These are phyloP conservation scores for Centrapalus pauciflorus DNA, from an alignment of 129 eudicot genomes.

Conservation along the genomic window DNA sequence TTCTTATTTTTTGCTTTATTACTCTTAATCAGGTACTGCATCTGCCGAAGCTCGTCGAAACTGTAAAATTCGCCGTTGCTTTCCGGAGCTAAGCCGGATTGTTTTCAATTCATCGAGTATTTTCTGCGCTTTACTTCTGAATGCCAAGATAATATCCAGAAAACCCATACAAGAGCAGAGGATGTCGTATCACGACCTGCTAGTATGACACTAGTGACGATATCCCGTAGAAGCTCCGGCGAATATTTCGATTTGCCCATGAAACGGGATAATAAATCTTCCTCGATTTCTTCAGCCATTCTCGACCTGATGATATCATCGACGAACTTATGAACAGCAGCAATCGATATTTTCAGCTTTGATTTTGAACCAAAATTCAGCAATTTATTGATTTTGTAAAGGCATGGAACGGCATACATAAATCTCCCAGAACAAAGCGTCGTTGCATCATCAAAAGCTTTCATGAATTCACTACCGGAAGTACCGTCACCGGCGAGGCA, in stretches of 20 bases:
- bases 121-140: conserved; percentile 31
- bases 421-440: conserved; percentile 57
- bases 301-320: conserved; percentile 46
- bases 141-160: conserved; percentile 51
- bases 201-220: conserved; percentile 54
- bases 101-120: conserved; percentile 40
- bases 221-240: conserved; percentile 44
- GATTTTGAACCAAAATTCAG: conserved; percentile 54
- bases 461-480: conserved; percentile 49
- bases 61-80: conserved; percentile 12
- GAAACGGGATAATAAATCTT: conserved; percentile 70
- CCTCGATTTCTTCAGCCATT: conserved; percentile 24
- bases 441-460: conserved; percentile 74
- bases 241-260: conserved; percentile 35
- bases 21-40: conserved; percentile 72
- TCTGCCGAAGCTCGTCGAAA: conserved; percentile 54
- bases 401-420: conserved; percentile 30
- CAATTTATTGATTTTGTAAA: conserved; percentile 33
- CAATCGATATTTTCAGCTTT: conserved; percentile 34
- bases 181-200: conserved; percentile 87
- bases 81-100: conserved; percentile 18
- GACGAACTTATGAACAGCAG: conserved; percentile 53
- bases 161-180: conserved; percentile 61
- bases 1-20: too few species aligned
- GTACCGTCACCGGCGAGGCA: conserved; percentile 53